phyloP scores from a whole-genome alignment of 805 yeast genomes.

The Hanseniaspora occidentalis region DNA sequence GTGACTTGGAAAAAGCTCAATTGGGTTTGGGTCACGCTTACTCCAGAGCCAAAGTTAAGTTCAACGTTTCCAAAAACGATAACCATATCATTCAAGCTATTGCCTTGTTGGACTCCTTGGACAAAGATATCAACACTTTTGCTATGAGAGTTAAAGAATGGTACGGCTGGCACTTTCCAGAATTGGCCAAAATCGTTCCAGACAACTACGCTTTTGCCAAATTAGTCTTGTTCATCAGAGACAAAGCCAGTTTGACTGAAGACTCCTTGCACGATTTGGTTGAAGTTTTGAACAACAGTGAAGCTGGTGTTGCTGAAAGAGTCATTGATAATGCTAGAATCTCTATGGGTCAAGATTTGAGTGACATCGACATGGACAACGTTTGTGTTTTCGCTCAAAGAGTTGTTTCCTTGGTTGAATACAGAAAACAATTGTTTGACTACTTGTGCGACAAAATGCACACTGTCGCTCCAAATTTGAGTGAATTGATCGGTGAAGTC shows the following conservation, averaged over 20 bases:
- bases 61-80: slow-evolving; percentile 95
- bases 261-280: slow-evolving; percentile 85
- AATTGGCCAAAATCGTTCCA: slow-evolving; percentile 79
- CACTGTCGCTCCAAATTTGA: slow-evolving; percentile 93
- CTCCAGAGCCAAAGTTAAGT: slow-evolving; percentile 98
- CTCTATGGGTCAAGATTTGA: slow-evolving; percentile 97
- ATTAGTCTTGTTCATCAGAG: slow-evolving; percentile 70
- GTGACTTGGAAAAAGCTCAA: slow-evolving; percentile 96
- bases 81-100: slow-evolving; percentile 98
- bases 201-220: slow-evolving; percentile 82
- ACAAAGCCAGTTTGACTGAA: slow-evolving; percentile 71
- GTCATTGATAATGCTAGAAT: slow-evolving; percentile 90
- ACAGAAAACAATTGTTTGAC: slow-evolving; percentile 70
- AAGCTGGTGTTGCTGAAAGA: slow-evolving; percentile 83
- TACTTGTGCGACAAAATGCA: slow-evolving; percentile 94
- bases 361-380: slow-evolving; percentile 88
- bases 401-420: slow-evolving; percentile 83
- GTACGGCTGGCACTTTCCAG: slow-evolving; percentile 99
- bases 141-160: slow-evolving; percentile 96
- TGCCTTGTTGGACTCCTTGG: slow-evolving; percentile 93
- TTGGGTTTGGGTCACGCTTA: slow-evolving; percentile 98
- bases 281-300: slow-evolving; percentile 71
- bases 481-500: slow-evolving; percentile 95
- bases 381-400: slow-evolving; percentile 86
- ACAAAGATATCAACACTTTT: slow-evolving; percentile 94